phyloP scores from a whole-genome alignment of 768 basidiomycete species.

The Pisolithus microcarpus region DNA sequence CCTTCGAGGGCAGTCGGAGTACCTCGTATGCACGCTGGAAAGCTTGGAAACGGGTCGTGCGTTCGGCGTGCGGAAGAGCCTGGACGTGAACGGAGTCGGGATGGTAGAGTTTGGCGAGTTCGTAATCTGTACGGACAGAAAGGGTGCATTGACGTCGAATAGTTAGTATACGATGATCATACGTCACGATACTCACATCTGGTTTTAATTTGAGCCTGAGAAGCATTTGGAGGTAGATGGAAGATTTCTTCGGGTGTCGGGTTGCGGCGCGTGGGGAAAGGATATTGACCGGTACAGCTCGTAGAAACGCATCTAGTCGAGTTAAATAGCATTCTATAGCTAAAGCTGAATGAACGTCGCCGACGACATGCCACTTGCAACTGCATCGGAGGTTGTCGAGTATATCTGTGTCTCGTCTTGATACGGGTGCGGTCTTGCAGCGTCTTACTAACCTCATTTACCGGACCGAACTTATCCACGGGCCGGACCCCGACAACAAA shows the following conservation, averaged over 20 bases:
- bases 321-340: neutral
- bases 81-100: conserved; percentile 53
- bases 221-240: conserved; percentile 49
- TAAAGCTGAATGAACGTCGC: too few species aligned
- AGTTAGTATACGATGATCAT: neutral
- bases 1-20: conserved; percentile 10
- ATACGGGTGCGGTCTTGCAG: too few species aligned
- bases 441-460: too few species aligned
- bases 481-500: too few species aligned
- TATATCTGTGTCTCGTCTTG: too few species aligned
- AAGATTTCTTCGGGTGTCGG: conserved; percentile 72
- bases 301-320: neutral
- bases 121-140: conserved; percentile 49
- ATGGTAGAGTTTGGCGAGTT: conserved; percentile 65
- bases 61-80: conserved; percentile 33
- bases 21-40: conserved; percentile 59
- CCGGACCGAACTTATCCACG: too few species aligned
- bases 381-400: too few species aligned
- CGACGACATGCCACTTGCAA: too few species aligned
- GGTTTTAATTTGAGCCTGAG: conserved; percentile 55
- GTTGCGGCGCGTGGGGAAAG: conserved; percentile 45
- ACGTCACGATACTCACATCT: conserved; percentile 44
- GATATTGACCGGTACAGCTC: conserved; percentile 11
- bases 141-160: neutral
- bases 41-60: conserved; percentile 56